phyloP scores from a whole-genome alignment of 495 filamentous ascomycete genomes.

The Talaromyces borbonicus region DNA sequence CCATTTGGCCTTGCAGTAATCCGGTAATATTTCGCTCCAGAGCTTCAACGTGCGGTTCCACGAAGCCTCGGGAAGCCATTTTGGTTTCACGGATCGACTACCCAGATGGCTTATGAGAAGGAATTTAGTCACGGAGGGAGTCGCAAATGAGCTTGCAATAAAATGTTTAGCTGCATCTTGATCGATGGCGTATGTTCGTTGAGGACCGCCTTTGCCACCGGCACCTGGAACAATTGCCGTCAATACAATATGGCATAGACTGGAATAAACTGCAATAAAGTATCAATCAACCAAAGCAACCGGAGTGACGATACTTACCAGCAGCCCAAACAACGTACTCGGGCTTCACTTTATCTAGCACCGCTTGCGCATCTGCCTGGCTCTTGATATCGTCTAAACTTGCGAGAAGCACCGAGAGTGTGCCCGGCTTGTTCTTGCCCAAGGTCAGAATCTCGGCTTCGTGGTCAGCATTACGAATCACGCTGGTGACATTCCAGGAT shows the following conservation, averaged over 20 bases:
- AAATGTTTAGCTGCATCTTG: constrained; percentile 61
- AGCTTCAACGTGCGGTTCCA: constrained; percentile 41
- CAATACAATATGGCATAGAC: no score
- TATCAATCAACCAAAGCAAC: not conserved
- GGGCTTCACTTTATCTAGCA: constrained; percentile 49
- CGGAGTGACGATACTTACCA: constrained; percentile 30
- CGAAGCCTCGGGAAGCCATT: constrained; percentile 57
- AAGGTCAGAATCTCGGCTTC: constrained; percentile 50
- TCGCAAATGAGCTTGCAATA: constrained; percentile 52
- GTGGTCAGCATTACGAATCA: constrained; percentile 65
- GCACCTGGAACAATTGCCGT: constrained; percentile 37
- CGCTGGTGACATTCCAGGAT: constrained; percentile 65
- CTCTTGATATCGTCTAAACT: constrained; percentile 62
- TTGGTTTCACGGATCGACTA: constrained; percentile 45
- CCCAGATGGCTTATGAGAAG: constrained; percentile 61
- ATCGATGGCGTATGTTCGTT: constrained; percentile 53
- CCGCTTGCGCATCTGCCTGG: constrained; percentile 47
- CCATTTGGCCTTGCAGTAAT: constrained; percentile 65
- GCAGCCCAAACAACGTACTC: constrained; percentile 77
- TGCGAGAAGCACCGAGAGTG: constrained; percentile 49
- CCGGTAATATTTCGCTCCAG: constrained; percentile 45
- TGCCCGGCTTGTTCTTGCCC: constrained; percentile 43
- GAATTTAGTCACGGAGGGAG: constrained; percentile 56
- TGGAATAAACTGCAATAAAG: not conserved
- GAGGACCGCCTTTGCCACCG: constrained; percentile 62